Evolutionary conservation across 2,329 filamentous ascomycete species (phyloP), one percentile per base, ranked within the genome.

Genomic region (Cryphonectria carpinicola): DNA sequence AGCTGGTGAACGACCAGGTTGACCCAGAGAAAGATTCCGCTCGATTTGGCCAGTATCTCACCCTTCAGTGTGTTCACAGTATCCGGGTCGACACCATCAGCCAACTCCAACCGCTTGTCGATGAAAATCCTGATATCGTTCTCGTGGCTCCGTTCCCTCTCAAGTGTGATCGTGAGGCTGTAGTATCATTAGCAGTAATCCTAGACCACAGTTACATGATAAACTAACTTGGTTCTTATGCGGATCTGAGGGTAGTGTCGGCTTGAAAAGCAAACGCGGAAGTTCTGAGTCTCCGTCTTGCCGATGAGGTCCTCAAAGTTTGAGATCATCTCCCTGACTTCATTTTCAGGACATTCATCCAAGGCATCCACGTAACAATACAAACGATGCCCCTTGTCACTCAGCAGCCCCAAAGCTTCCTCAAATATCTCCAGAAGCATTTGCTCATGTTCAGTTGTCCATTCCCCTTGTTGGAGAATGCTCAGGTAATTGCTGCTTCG

Each of bases 321-420:
- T 0, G 74, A 56, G 2, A 86, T 75, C 80, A 86, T 84, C 0
- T 82, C 78, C 43, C 78, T 78, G 4, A 83, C 75, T 46, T 86
- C 76, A 2, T 77, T 68, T 66, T 84, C 81, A 17, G 82, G 77
- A 70, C 84, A 85, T 74, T 87, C 85, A 54, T 87, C 85, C 0
- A 87, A 76, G 0, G 84, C 85, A 69, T 86, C 84, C 1, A 81
- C 73, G 19, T 77, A 80, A 1, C 75, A 74, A 43, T 62, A 19
- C 68, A 39, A 35, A 74, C 7, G 65, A 6, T 54, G 37, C 6
- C 56, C 32, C 22, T 58, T 22, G 5, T 17, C 14, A 1, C 68
- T 70, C 41, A 77, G 69, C 3, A 32, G 37, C 25, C 52, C 25
- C 0, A 80, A 22, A 7, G 74, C 76, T 17, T 74, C 58, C 19